Base-by-base conservation (phyloP, 108 stramenopile species). In the Aurantiochytrium sp. region DNA sequence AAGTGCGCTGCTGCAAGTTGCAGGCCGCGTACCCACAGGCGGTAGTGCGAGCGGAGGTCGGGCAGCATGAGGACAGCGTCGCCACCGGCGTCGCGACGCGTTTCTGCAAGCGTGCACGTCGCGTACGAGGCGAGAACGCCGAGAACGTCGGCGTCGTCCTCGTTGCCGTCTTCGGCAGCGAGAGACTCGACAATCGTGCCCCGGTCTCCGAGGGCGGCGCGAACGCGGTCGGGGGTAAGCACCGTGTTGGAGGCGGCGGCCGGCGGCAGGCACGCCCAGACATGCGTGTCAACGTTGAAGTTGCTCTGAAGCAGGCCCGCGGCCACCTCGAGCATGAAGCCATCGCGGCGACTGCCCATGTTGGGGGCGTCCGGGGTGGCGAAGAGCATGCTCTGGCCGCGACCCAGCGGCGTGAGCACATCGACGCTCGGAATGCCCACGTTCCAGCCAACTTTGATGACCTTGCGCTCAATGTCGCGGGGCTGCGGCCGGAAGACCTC, bases 381-480 rank as follows among this genome's bases (percentile, higher is more conserved):
- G 39, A 81, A 48, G 42, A 81, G 73, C 73, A 81, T 81, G 73
- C 73, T 81, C 73, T 81, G 73, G 19, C 73, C 73, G 24, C 39
- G n/a, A 10, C 73, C 73, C 39, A 81, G 17, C 12, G 73, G 73
- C 39, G 73, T 81, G n/a, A 81, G 73, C 73, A 48, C 73, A 30
- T 81, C 73, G 27, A 81, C 73, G 27, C 42, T 27, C 21, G 42
- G 27, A 22, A 81, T 41, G 1, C 73, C 73, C 73, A 48, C 39
- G 39, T 81, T 81, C 73, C 73, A 81, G 6, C 73, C 73, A n/a
- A 27, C 73, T 24, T 41, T 48, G 73, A 81, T 81, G 24, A 81
- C 73, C 73, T 81, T 48, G n/a, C 73, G 73, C 73, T 41, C 73
- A 48, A 81, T 81, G 73, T 81, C 73, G 21, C 73, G 73, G 27